Conservation (phyloP, 805 yeast genomes). For the Zygoascus flipseniorum region DNA sequence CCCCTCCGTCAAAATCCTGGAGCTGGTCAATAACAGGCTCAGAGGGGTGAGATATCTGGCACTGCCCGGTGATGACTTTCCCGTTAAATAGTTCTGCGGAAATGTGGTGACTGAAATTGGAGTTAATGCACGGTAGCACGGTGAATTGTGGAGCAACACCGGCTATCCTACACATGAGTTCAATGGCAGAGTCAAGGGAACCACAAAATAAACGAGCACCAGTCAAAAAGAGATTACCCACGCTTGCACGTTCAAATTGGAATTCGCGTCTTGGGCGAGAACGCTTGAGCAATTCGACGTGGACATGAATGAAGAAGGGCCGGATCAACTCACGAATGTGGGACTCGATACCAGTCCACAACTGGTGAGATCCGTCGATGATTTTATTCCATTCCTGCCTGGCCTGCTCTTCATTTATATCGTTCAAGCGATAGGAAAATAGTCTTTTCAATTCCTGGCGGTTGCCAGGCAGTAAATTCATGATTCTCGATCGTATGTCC, state of each 20-base stretch:
- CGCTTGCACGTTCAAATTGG: constrained; percentile 65
- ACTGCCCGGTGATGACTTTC: constrained; percentile 74
- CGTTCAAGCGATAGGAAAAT: constrained; percentile 43
- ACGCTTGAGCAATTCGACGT: constrained; percentile 65
- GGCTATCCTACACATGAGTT: constrained; percentile 57
- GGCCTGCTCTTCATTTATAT: constrained; percentile 39
- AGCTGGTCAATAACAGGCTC: constrained; percentile 4
- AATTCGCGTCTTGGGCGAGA: constrained; percentile 54
- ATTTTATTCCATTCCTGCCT: constrained; percentile 65
- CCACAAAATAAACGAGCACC: constrained; percentile 80
- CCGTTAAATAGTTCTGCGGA: constrained; percentile 69
- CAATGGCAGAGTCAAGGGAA: constrained; percentile 76
- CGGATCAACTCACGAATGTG: constrained; percentile 62
- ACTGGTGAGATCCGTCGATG: constrained; percentile 66
- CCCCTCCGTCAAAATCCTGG: not conserved
- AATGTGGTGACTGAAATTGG: constrained; percentile 79
- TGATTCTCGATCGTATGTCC: constrained; percentile 75
- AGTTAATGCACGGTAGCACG: constrained; percentile 75
- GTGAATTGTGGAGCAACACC: constrained; percentile 43
- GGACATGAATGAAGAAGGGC: constrained; percentile 70
- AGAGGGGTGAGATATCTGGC: constrained; percentile 83
- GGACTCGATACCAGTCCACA: constrained; percentile 56
- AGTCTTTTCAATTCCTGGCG: constrained; percentile 32
- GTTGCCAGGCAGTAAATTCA: constrained; percentile 54
- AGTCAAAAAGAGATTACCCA: constrained; percentile 77